phyloP scores from a whole-genome alignment of 108 stramenopile genomes.

The Skeletonema potamos region DNA sequence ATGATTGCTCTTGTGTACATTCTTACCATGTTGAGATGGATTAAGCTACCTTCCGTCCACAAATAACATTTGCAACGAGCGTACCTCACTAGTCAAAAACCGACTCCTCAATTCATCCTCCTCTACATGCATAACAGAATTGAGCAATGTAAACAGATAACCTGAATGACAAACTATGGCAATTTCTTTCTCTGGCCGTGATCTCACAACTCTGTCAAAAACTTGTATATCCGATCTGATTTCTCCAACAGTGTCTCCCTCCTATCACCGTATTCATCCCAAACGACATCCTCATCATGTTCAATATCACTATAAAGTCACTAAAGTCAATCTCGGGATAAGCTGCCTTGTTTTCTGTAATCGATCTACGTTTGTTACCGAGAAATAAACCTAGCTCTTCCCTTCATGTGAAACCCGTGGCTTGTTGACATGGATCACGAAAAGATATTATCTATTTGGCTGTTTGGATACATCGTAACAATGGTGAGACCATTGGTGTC shows the following conservation, averaged over 20 bases:
- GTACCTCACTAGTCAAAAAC: slow-evolving; percentile 62
- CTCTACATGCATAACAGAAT: slow-evolving; percentile 59
- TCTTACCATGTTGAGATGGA: not conserved
- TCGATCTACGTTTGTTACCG: slow-evolving; percentile 56
- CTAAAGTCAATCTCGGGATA: slow-evolving; percentile 58
- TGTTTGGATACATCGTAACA: slow-evolving; percentile 60
- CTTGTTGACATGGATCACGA: slow-evolving; percentile 18
- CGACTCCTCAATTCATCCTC: slow-evolving; percentile 45
- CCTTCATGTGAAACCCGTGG: slow-evolving; percentile 71
- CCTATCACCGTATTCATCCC: slow-evolving; percentile 28
- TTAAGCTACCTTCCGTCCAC: not conserved
- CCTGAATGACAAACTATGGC: slow-evolving; percentile 69
- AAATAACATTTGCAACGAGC: slow-evolving; percentile 61
- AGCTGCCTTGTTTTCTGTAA: slow-evolving; percentile 44
- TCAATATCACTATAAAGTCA: slow-evolving; percentile 23
- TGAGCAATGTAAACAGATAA: slow-evolving; percentile 56
- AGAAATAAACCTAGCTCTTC: slow-evolving; percentile 63
- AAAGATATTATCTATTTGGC: slow-evolving; percentile 58
- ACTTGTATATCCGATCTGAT: slow-evolving; percentile 54
- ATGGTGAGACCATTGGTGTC: slow-evolving; percentile 61
- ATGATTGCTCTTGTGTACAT: not conserved
- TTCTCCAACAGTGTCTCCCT: slow-evolving; percentile 43
- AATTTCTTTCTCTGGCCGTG: slow-evolving; percentile 54
- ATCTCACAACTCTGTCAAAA: slow-evolving; percentile 51
- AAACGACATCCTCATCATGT: slow-evolving; percentile 52